Base-by-base conservation (phyloP, 768 basidiomycete species). In the Tubosaeta sp. region DNA sequence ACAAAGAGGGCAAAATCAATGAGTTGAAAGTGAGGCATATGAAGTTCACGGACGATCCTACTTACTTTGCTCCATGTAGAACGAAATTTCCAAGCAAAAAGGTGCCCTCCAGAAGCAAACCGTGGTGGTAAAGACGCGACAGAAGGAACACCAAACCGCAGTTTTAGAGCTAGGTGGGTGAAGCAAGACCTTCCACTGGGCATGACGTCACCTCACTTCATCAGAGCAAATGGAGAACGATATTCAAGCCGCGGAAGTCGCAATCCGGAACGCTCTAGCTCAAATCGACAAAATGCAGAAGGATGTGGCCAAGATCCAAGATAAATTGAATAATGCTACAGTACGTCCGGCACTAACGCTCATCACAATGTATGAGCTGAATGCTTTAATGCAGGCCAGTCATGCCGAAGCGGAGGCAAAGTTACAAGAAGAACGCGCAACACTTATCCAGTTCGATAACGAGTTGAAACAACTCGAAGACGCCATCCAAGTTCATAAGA, bases 1-100 rank as follows among this genome's bases (percentile, higher is more conserved):
- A 99, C 74, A 97, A 97, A 68, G 97, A 97, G 46, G 92, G 93
- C 43, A 98, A 98, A 72, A 88, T 91, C 50, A 88, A 86, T 16
- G 89, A 98, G 66, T 81, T 98, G 57, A 97, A 95, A 76, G 95
- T 89, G 52, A 43, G 16, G 37, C 43, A 17, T 25, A 38, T 31
- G 6, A 8, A 43, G 26, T 50, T 34, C 16, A 43, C 34, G 34
- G 7, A 37, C 35, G 16, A 25, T 5, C 29, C 49, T 22, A 29
- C 34, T 43, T 47, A 50, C 43, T 25, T 6, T 8, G 17, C 25
- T 22, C 35, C 16, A n/a, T 27, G 9, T 1, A 62, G 93, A 80
- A 78, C 9, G 80, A 83, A 57, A 91, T 98, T 56, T 76, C 77
- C 17, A 86, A 83, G 64, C 87, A 91, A 70, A 97, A 95, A 71